Evolutionary conservation across 2,329 filamentous ascomycete species (phyloP).

Genomic region (Metarhizium album): DNA sequence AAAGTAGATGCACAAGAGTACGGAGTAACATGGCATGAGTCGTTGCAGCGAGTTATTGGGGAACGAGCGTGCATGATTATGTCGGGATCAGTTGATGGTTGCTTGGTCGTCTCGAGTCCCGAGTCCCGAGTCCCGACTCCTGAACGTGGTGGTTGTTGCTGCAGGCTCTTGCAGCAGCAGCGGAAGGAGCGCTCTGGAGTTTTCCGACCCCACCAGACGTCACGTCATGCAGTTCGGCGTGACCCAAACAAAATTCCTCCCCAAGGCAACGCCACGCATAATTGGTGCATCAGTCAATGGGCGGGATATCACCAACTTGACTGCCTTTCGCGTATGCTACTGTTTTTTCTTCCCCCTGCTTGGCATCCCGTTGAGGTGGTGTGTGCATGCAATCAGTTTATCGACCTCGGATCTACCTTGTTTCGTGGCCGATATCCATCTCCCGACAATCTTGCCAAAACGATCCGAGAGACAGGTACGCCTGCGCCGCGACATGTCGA

Average conservation of each 20-base stretch:
- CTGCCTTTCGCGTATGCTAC: not conserved
- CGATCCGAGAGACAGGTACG: not conserved
- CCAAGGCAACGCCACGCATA: not conserved
- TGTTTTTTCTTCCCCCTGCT: not conserved
- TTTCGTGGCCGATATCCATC: not conserved
- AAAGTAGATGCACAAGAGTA: no score
- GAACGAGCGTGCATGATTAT: no score
- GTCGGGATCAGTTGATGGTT: no score
- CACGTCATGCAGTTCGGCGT: slow-evolving; percentile 3
- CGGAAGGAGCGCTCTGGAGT: no score
- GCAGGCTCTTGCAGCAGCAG: no score
- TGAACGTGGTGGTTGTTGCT: no score
- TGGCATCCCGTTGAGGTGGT: not conserved
- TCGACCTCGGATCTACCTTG: not conserved
- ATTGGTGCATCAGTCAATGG: not conserved
- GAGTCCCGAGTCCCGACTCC: no score
- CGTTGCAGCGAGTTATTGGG: not conserved
- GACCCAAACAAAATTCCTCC: slow-evolving; percentile 5
- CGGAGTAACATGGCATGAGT: not conserved
- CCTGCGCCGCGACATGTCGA: slow-evolving; percentile 31
- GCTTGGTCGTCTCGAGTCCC: no score
- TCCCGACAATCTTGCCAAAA: not conserved
- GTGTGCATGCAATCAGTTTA: not conserved
- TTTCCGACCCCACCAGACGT: slow-evolving; percentile 1
- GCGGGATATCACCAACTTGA: not conserved